Evolutionary conservation across 352 stramenopile genomes (phyloP), one percentile per base, ranked within the genome.

Genomic region (Globisporangium canariense): DNA sequence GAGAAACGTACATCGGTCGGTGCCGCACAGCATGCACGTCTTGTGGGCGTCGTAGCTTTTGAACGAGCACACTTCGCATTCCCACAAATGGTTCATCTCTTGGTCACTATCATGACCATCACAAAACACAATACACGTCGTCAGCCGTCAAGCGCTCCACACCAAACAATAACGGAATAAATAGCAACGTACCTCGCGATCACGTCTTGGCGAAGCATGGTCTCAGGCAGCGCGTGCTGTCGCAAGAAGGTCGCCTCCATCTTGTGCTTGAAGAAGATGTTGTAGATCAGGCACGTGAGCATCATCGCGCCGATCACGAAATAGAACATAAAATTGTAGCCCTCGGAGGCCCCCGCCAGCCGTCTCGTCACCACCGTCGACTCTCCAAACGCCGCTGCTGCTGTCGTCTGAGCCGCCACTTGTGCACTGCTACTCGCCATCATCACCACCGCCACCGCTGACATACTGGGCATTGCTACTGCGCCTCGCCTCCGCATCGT

Each of bases 11-110:
- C 73, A 81, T 41, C 81, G 65, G 53, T 96, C 88, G 0, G 84
- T 96, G 47, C 91, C 91, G 66, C 91, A 97, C 16, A 97, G 69
- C 76, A 94, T 94, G 70, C 91, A 97, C 9, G 79, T 93, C 63
- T 86, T 76, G 60, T 93, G 89, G 0, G 85, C 80, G 18, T 93
- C 84, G 68, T 95, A 93, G 73, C 93, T 97, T 71, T 96, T 96
- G 67, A 97, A 97, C 40, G 78, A 90, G 65, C 91, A 97, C n/a
- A 97, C 89, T n/a, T 93, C 84, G 65, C 91, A 97, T 59, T 93
- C 83, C 91, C 91, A 97, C 10, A 95, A 63, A 16, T 76, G 81
- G 45, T 81, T 91, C 76, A 93, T 92, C 60, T 93, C 83, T 66
- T 91, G 84, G 71, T 95, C 86, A 55, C 86, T 81, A 50, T 34